Percentiles rank a stretch among this genome's conserved stretches.
Evolutionary conservation across 176 grass and related monocot genomes (phyloP).

Genomic region (Oryza punctata): DNA sequence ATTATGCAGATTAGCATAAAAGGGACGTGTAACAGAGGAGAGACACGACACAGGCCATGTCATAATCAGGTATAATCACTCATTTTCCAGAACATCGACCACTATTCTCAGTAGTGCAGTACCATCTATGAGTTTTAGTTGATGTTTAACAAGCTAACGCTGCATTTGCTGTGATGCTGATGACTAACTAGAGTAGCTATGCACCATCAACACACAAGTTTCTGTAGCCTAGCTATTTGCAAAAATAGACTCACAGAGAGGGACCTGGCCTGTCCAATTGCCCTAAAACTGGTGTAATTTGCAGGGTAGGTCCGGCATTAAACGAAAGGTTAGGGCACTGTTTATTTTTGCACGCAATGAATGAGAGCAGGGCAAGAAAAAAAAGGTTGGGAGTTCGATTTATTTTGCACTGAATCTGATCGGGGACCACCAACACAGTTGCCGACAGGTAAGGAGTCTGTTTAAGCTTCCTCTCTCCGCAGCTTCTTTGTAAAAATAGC

Average conservation of each 20-base stretch:
- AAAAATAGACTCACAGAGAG: not conserved
- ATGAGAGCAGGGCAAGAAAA: not conserved
- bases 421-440: slow-evolving; percentile 40
- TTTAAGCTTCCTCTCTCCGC: not conserved
- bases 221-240: not conserved
- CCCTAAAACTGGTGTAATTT: slow-evolving; percentile 1
- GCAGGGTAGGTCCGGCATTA: not conserved
- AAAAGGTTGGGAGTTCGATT: not conserved
- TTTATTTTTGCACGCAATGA: not conserved
- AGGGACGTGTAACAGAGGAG: slow-evolving; percentile 21
- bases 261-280: not conserved
- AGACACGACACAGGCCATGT: not conserved
- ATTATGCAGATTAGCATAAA: slow-evolving; percentile 24
- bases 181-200: not conserved
- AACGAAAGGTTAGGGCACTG: not conserved
- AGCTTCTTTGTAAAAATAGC: slow-evolving; percentile 1
- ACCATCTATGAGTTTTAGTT: not conserved
- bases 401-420: slow-evolving; percentile 40
- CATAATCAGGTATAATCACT: slow-evolving; percentile 22
- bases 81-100: slow-evolving; percentile 19
- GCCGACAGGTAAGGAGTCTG: slow-evolving; percentile 22
- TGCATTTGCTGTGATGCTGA: slow-evolving; percentile 25
- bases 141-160: slow-evolving; percentile 20
- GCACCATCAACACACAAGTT: not conserved
- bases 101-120: not conserved